Percentiles rank a stretch among this genome's conserved stretches.
These are phyloP conservation scores for Candida sojae DNA, from an alignment of 1,139 yeast genomes.

Conservation along the genomic window DNA sequence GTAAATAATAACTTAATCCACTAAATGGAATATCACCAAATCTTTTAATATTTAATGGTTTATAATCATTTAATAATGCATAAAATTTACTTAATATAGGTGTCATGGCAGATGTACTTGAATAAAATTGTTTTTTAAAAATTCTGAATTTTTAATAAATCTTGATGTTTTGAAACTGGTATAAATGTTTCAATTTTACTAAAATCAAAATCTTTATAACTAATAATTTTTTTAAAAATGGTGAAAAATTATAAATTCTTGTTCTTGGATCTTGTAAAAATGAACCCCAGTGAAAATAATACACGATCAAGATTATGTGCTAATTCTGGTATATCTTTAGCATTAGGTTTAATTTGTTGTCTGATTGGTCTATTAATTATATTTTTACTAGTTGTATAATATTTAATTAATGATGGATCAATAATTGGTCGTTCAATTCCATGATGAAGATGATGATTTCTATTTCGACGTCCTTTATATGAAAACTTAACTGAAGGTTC, in stretches of 20 bases:
- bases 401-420: neutral
- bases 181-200: constrained; percentile 57
- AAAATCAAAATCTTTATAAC: constrained; percentile 70
- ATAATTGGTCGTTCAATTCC: too few relatives aligned
- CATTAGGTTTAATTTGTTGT: constrained; percentile 27
- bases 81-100: constrained; percentile 74
- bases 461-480: too few relatives aligned
- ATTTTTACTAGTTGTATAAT: neutral
- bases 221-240: constrained; percentile 61
- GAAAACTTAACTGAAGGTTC: too few relatives aligned
- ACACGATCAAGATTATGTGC: constrained; percentile 69
- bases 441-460: too few relatives aligned
- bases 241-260: constrained; percentile 68
- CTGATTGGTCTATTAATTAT: constrained; percentile 15
- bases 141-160: constrained; percentile 53
- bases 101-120: constrained; percentile 91
- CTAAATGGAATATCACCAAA: constrained; percentile 40
- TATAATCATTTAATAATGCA: constrained; percentile 60
- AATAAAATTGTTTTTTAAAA: constrained; percentile 50
- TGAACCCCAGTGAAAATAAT: constrained; percentile 86
- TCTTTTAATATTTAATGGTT: constrained; percentile 20
- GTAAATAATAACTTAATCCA: constrained; percentile 31
- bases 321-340: constrained; percentile 38
- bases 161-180: constrained; percentile 66
- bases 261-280: constrained; percentile 77